A percentile compares a stretch with the other conserved stretches of the same genome.
Evolutionary conservation across 1,139 yeast species (phyloP).

Genomic region (Scheffersomyces parashehatae): DNA sequence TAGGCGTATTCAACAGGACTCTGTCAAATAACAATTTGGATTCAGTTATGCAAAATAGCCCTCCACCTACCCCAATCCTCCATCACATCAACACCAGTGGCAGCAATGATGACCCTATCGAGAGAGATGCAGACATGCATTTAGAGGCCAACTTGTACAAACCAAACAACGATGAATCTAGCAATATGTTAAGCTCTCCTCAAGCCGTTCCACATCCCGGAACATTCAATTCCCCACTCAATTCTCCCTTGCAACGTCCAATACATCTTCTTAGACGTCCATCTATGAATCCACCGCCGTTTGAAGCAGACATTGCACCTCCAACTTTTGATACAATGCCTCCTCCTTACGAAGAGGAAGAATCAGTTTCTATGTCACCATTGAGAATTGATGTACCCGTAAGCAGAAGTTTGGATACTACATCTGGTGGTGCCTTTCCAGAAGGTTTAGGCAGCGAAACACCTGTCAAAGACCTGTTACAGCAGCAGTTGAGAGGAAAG

Average conservation of each 20-base stretch:
- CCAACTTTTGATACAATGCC: constrained; percentile 30
- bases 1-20: constrained; percentile 4
- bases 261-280: constrained; percentile 39
- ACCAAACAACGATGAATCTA: constrained; percentile 43
- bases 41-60: constrained; percentile 4
- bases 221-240: constrained; percentile 38
- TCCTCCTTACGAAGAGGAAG: constrained; percentile 41
- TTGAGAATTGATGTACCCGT: constrained; percentile 21
- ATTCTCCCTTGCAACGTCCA: constrained; percentile 35
- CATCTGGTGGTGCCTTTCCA: no score
- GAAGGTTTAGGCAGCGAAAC: constrained; percentile 7
- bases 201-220: constrained; percentile 56
- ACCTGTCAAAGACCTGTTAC: constrained; percentile 24
- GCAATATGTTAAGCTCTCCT: constrained; percentile 46
- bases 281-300: constrained; percentile 45
- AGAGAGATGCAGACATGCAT: constrained; percentile 45
- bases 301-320: constrained; percentile 33
- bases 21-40: constrained; percentile 5
- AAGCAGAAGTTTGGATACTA: not conserved
- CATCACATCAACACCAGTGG: constrained; percentile 27
- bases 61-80: constrained; percentile 14
- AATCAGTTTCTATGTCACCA: constrained; percentile 32
- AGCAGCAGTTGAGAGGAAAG: constrained; percentile 7
- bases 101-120: constrained; percentile 40
- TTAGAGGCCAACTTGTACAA: constrained; percentile 61